Evolutionary conservation across 2,329 filamentous ascomycete species (phyloP), one percentile per base, ranked within the genome.

Genomic region (Sporothrix mexicana): DNA sequence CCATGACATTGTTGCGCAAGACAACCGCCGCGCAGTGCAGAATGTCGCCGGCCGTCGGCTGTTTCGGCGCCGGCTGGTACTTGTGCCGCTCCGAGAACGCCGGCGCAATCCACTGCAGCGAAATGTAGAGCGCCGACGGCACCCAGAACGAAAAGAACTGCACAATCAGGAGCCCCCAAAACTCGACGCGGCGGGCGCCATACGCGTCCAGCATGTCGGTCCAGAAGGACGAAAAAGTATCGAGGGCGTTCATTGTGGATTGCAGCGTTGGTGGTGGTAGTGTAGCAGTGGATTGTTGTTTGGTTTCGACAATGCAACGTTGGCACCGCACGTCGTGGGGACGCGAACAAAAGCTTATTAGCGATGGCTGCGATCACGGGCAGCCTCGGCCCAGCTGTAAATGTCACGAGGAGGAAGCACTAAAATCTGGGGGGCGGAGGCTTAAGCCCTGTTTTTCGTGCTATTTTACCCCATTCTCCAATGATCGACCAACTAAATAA

Each of bases 61-160:
- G 86, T 68, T 84, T 85, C 0, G 83, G 83, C 0, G 83, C 81
- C 0, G 85, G 85, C 74, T 88, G 87, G 73, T 88, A 84, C 77
- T 88, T 88, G 80, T 88, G 86, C 4, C 80, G 81, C 8, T 80
- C 79, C 0, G 86, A 85, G 75, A 87, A 88, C 9, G 76, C 62
- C 0, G 87, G 87, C n/a, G 82, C 79, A 12, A 84, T 12, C 10
- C 73, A 55, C 75, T 86, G 84, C 15, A 88, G 80, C 0, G 77
- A 78, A 30, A 85, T 78, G 75, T 85, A 87, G 68, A 82, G 41
- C 10, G 78, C 75, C 5, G 81, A 84, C 0, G 83, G 83, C 47
- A 84, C 69, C 84, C 84, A 86, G 80, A 84, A 86, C 78, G 82
- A 83, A 73, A 85, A 0, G 20, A 83, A 1, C 67, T 86, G 84